These are phyloP conservation scores for Mortierella sp. DNA, from an alignment of 371 early-diverging fungal species.

Conservation along the genomic window DNA sequence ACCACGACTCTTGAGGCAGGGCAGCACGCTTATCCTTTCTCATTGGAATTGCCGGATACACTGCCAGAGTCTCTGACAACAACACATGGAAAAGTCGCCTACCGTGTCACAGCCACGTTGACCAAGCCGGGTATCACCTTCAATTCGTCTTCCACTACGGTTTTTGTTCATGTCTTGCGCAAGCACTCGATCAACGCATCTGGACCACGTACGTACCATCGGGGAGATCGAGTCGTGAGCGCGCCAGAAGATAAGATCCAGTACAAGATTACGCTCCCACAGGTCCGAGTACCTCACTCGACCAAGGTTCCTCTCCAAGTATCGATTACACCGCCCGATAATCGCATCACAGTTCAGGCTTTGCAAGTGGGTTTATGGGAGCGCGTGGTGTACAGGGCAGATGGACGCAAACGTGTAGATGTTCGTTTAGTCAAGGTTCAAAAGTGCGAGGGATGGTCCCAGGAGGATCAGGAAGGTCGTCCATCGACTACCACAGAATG, in stretches of 20 bases:
- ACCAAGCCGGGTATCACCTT: slow-evolving; percentile 46
- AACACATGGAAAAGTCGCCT: slow-evolving; percentile 53
- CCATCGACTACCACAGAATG: slow-evolving; percentile 24
- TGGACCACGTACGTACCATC: slow-evolving; percentile 21
- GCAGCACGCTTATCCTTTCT: slow-evolving; percentile 56
- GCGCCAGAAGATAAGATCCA: slow-evolving; percentile 31
- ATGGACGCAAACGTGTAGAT: slow-evolving; percentile 42
- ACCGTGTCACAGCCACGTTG: slow-evolving; percentile 48
- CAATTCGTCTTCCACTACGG: slow-evolving; percentile 25
- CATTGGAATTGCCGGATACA: slow-evolving; percentile 51
- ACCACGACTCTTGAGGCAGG: slow-evolving; percentile 40
- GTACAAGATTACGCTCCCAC: slow-evolving; percentile 37
- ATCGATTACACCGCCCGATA: slow-evolving; percentile 31
- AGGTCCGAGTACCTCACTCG: slow-evolving; percentile 40
- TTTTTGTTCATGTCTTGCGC: slow-evolving; percentile 42
- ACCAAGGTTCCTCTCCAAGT: slow-evolving; percentile 44
- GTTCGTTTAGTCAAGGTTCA: slow-evolving; percentile 46
- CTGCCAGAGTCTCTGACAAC: slow-evolving; percentile 55
- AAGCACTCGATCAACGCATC: slow-evolving; percentile 10
- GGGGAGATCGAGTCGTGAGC: slow-evolving; percentile 25
- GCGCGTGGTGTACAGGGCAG: slow-evolving; percentile 34
- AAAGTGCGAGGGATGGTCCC: slow-evolving; percentile 48
- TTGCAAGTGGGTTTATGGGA: slow-evolving; percentile 51
- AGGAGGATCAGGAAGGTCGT: slow-evolving; percentile 3
- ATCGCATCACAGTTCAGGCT: slow-evolving; percentile 13